Evolutionary conservation across 1,139 yeast genomes (phyloP).

Genomic region (Candida sp.): DNA sequence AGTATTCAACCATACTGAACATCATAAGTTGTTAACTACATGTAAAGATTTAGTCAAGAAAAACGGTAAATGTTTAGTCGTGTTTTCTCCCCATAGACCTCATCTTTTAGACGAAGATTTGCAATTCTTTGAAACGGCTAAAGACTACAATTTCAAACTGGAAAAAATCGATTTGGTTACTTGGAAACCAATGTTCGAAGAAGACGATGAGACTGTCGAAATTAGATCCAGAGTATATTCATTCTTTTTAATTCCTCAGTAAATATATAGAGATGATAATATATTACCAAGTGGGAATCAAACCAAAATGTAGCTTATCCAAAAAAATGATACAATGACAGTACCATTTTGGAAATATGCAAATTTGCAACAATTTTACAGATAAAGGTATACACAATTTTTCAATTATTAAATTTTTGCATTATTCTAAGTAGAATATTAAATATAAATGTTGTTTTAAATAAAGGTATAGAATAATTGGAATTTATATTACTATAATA

Average conservation of each 20-base stretch:
- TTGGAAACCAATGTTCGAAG: constrained; percentile 93
- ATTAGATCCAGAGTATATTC: constrained; percentile 83
- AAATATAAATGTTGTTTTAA: too few species aligned
- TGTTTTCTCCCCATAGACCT: constrained; percentile 94
- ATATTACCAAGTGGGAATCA: too few species aligned
- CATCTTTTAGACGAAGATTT: constrained; percentile 67
- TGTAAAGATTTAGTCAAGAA: constrained; percentile 59
- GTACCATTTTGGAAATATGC: too few species aligned
- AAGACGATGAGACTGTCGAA: constrained; percentile 76
- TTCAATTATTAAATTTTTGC: too few species aligned
- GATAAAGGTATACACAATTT: too few species aligned
- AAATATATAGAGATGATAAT: constrained; percentile 12
- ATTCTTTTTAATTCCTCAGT: constrained; percentile 37
- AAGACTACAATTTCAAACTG: constrained; percentile 56
- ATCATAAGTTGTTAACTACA: constrained; percentile 65
- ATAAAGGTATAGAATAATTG: not conserved
- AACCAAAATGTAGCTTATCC: too few species aligned
- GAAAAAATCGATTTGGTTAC: constrained; percentile 67
- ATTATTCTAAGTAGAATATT: too few species aligned
- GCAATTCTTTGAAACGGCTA: constrained; percentile 71
- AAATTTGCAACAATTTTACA: too few species aligned
- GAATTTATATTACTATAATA: not conserved
- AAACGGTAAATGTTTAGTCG: constrained; percentile 75
- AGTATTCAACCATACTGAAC: constrained; percentile 93
- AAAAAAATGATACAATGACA: too few species aligned